Conservation (phyloP, 176 grass and related monocot genomes). For the Zoysia japonica region DNA sequence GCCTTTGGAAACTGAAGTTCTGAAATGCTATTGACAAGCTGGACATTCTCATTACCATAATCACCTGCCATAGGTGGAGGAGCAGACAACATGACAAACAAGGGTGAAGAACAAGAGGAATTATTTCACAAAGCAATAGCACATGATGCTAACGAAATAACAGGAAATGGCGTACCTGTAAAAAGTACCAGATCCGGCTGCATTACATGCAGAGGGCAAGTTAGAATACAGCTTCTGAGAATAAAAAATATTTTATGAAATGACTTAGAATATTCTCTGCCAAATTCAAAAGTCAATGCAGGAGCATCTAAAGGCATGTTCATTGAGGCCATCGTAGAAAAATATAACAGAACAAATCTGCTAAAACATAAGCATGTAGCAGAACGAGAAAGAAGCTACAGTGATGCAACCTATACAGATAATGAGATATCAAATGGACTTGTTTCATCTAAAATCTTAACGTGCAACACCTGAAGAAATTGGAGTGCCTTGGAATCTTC, state of each 20-base stretch:
- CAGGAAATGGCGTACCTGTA: slow-evolving; percentile 54
- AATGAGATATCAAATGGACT: slow-evolving; percentile 2
- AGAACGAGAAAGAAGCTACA: slow-evolving; percentile 15
- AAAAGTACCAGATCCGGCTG: slow-evolving; percentile 95
- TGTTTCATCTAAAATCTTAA: slow-evolving; percentile 1
- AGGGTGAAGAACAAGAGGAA: slow-evolving; percentile 1
- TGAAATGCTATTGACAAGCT: slow-evolving; percentile 95
- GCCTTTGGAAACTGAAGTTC: slow-evolving; percentile 76
- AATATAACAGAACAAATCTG: neutral
- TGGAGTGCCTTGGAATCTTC: slow-evolving; percentile 87
- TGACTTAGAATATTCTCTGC: neutral
- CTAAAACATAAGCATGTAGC: neutral
- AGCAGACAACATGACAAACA: neutral
- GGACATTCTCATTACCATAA: slow-evolving; percentile 91
- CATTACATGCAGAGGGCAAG: slow-evolving; percentile 47
- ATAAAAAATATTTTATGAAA: slow-evolving; percentile 21
- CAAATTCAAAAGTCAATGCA: slow-evolving; percentile 1
- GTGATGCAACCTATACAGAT: slow-evolving; percentile 6
- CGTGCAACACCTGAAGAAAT: slow-evolving; percentile 66
- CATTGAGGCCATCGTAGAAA: neutral
- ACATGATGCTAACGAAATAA: neutral
- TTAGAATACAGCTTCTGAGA: slow-evolving; percentile 37
- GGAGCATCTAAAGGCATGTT: slow-evolving; percentile 7
- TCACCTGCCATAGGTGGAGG: slow-evolving; percentile 60
- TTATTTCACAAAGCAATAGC: neutral